These are phyloP conservation scores for Lanzia echinophila DNA, from an alignment of 2,329 filamentous ascomycete species.

Conservation along the genomic window DNA sequence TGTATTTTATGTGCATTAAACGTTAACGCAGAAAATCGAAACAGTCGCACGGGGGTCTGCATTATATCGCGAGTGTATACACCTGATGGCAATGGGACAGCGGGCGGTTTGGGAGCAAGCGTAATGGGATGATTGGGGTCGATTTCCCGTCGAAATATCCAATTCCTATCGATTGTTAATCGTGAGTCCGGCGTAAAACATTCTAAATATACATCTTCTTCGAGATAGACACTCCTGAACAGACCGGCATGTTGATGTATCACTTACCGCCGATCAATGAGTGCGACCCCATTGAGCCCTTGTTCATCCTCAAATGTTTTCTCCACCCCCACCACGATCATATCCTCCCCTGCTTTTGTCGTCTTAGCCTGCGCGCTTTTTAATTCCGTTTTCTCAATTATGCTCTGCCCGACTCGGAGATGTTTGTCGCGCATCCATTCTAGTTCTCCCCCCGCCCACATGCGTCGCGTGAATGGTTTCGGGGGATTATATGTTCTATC, in stretches of 20 bases:
- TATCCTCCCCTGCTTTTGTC: slow-evolving; percentile 48
- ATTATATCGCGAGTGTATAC: slow-evolving; percentile 27
- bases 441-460: slow-evolving; percentile 62
- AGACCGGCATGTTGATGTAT: not conserved
- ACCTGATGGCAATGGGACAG: slow-evolving; percentile 13
- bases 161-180: slow-evolving; percentile 19
- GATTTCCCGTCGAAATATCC: slow-evolving; percentile 28
- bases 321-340: slow-evolving; percentile 59
- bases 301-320: slow-evolving; percentile 50
- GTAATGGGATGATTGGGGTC: slow-evolving; percentile 15
- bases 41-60: slow-evolving; percentile 41
- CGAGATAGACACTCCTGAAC: not conserved
- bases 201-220: not conserved
- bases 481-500: slow-evolving; percentile 55
- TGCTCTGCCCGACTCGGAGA: slow-evolving; percentile 48
- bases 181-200: not conserved
- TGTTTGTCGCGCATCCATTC: slow-evolving; percentile 38
- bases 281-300: slow-evolving; percentile 42
- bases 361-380: slow-evolving; percentile 48
- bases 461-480: slow-evolving; percentile 53
- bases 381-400: slow-evolving; percentile 50
- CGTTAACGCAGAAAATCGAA: slow-evolving; percentile 77
- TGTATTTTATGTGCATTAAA: slow-evolving; percentile 87
- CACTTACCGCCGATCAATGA: slow-evolving; percentile 47
- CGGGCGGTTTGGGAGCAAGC: slow-evolving; percentile 15